phyloP scores from a whole-genome alignment of 2,329 filamentous ascomycete genomes.

The Sphaerulina musiva region DNA sequence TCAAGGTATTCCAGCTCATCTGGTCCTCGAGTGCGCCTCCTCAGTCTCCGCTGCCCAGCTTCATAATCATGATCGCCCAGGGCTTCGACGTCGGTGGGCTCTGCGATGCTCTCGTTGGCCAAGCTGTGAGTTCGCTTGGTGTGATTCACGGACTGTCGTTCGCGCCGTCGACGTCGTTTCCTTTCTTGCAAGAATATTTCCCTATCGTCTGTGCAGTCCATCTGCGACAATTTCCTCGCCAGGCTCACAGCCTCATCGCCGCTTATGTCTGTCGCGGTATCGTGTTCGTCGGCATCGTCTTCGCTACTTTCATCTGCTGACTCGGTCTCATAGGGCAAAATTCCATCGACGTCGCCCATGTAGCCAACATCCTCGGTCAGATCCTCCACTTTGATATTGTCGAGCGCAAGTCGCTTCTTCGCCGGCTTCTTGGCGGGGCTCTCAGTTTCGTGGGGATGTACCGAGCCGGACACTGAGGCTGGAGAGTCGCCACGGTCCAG shows the following conservation, averaged over 20 bases:
- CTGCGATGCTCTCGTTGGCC: constrained; percentile 41
- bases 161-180: constrained; percentile 34
- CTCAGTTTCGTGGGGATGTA: constrained; percentile 35
- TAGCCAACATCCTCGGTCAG: constrained; percentile 35
- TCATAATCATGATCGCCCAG: constrained; percentile 37
- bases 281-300: constrained; percentile 22
- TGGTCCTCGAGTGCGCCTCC: constrained; percentile 38
- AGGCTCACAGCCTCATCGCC: constrained; percentile 17
- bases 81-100: constrained; percentile 38
- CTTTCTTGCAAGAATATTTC: constrained; percentile 24
- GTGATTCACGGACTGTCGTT: constrained; percentile 35
- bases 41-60: constrained; percentile 37
- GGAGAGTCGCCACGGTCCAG: constrained; percentile 28
- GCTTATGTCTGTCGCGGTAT: constrained; percentile 27
- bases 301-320: constrained; percentile 26
- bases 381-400: constrained; percentile 40
- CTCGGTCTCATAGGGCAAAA: constrained; percentile 38
- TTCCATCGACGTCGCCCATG: constrained; percentile 39
- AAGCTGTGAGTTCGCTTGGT: constrained; percentile 43
- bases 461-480: constrained; percentile 29
- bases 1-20: constrained; percentile 23
- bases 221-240: constrained; percentile 19
- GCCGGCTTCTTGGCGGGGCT: constrained; percentile 28
- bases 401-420: constrained; percentile 19
- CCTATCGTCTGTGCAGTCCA: constrained; percentile 20